Conservation (phyloP, 169 alveolate species). For the Plasmodium falciparum region DNA sequence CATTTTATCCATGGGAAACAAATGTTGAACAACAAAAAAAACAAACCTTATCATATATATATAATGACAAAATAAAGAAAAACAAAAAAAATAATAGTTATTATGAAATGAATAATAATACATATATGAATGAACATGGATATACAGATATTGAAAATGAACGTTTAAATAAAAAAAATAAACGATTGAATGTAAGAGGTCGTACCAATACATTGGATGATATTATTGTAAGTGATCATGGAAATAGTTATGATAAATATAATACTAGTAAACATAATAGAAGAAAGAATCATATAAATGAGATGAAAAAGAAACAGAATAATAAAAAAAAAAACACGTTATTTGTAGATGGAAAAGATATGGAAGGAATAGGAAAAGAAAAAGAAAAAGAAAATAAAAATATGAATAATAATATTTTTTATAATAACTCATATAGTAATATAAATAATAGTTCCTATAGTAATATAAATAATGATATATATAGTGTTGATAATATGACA, state of each 20-base stretch:
- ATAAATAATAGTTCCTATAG: not conserved
- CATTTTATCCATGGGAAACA: conserved; percentile 22
- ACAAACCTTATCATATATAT: no score
- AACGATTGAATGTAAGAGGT: not conserved
- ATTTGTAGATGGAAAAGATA: not conserved
- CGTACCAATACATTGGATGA: not conserved
- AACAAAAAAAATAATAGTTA: no score
- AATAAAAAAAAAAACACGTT: not conserved
- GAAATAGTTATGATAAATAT: not conserved
- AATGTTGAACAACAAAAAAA: not conserved
- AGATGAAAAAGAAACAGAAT: not conserved
- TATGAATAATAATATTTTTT: not conserved
- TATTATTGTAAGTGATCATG: not conserved
- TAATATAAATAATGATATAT: not conserved
- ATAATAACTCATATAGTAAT: not conserved
- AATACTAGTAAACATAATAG: no score
- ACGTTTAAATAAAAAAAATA: no score
- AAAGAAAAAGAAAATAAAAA: not conserved
- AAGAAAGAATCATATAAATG: not conserved
- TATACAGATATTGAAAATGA: no score
- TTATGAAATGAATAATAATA: no score
- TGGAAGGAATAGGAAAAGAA: not conserved
- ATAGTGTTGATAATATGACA: not conserved
- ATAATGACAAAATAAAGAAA: no score
- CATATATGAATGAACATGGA: no score